Conservation (phyloP, 176 grass and related monocot species). For the Raddia guianensis region DNA sequence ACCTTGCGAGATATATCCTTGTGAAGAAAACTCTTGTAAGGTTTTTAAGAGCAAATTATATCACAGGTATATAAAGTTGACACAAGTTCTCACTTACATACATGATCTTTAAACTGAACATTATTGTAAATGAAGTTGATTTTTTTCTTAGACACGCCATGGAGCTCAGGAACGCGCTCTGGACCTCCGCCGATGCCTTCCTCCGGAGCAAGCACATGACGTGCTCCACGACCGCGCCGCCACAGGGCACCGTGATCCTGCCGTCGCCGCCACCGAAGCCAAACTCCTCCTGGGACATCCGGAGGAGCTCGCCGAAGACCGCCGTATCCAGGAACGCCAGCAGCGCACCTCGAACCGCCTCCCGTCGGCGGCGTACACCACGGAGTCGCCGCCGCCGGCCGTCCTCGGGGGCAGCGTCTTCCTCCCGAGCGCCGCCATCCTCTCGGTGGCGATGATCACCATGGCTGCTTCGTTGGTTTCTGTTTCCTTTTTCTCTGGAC, state of each 20-base stretch:
- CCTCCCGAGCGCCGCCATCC: background rate
- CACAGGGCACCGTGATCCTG: slow-evolving; percentile 48
- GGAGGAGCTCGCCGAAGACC: slow-evolving; percentile 45
- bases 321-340: slow-evolving; percentile 23
- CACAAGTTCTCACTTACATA: no score
- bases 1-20: no score
- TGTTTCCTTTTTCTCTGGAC: background rate
- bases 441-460: slow-evolving; percentile 47
- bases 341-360: slow-evolving; percentile 52
- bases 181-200: slow-evolving; percentile 35
- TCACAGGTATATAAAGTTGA: no score
- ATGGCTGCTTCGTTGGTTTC: no score
- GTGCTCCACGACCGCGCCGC: slow-evolving; percentile 43
- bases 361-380: slow-evolving; percentile 45
- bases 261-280: slow-evolving; percentile 34
- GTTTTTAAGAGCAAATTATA: no score
- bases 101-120: no score
- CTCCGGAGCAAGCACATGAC: slow-evolving; percentile 42
- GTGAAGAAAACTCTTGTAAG: no score
- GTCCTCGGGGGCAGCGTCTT: background rate
- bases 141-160: background rate
- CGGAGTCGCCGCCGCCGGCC: no score
- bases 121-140: no score
- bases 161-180: slow-evolving; percentile 35
- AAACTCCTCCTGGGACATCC: slow-evolving; percentile 61